Evolutionary conservation across 75 land plant genomes (phyloP), one percentile per base, ranked within the genome.

Genomic region (Picea sitchensis): DNA sequence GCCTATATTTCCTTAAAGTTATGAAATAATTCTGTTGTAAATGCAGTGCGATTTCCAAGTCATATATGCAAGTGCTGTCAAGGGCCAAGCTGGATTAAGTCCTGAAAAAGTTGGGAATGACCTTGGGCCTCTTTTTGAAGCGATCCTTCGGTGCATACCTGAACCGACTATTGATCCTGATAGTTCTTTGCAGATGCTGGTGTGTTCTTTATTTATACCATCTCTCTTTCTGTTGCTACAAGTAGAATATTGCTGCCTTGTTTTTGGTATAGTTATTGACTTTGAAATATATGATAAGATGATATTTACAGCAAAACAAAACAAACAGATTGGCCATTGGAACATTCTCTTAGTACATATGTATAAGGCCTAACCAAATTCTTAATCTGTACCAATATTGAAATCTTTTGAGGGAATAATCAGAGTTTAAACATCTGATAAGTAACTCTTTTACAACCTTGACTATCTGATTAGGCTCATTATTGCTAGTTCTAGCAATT

Each of bases 21-120:
- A 80, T 58, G 56, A 64, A 6, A 34, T 51, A 80, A 77, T 38
- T 31, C 12, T 77, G 15, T 54, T 41, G 30, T 26, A 59, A 21
- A 8, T 94, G 88, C 94, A 97, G 99, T 97, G 98, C 86, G 99
- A 97, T 81, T 97, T 97, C 73, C 99, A 97, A 83, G 98, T 90
- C 3, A 84, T 97, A 64, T 97, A 97, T 84, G 99, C 99, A 59
- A 97, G 99, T 83, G 98, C 93, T 23, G 87, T 97, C 36, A 92
- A 93, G 4, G 99, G 99, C 32, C 86, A 86, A 82, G 95, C 99
- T 36, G 99, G 99, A 21, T 82, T 95, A 36, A 80, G 84, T 17
- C 94, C 99, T 54, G 93, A 95, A 12, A 84, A 81, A 77, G 82
- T 97, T 83, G 98, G 94, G 12, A 91, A 91, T 73, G 98, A 97